A percentile compares a stretch with the other conserved stretches of the same genome.
Conservation (phyloP, 208 protist species). For the Herpetomonas tarakana region DNA sequence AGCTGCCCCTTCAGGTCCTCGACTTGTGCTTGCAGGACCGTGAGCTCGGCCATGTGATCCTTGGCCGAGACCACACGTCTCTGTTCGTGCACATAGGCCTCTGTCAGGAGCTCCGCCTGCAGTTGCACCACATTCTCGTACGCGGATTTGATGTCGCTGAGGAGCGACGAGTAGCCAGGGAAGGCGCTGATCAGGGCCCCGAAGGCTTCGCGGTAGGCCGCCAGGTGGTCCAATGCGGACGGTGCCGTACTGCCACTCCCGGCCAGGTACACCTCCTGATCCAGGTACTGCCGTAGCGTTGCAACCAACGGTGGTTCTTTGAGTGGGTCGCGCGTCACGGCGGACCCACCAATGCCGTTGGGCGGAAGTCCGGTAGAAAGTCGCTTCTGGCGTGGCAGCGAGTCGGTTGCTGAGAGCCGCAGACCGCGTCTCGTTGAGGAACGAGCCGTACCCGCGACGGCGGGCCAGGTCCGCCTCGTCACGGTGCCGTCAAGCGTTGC, state of each 20-base stretch:
- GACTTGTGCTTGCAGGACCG: constrained; percentile 34
- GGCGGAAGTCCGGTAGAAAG: no score
- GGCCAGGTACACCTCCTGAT: constrained; percentile 29
- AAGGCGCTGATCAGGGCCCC: constrained; percentile 60
- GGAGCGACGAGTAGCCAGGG: constrained; percentile 55
- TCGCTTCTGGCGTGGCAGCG: no score
- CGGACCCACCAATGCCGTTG: constrained; percentile 1
- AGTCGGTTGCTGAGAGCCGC: no score
- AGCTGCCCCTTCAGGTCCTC: constrained; percentile 30
- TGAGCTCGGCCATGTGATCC: constrained; percentile 19
- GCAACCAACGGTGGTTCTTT: constrained; percentile 19
- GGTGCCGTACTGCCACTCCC: constrained; percentile 9
- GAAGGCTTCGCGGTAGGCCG: constrained; percentile 77
- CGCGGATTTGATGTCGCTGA: constrained; percentile 66
- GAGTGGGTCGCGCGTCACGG: constrained; percentile 8
- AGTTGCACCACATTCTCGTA: constrained; percentile 83
- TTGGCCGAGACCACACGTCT: constrained; percentile 16
- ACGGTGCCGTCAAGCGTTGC: background rate
- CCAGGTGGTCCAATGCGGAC: constrained; percentile 43
- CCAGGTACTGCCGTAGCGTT: constrained; percentile 38
- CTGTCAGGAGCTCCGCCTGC: constrained; percentile 61
- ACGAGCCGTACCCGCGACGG: no score
- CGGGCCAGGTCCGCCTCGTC: background rate
- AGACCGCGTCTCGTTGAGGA: no score
- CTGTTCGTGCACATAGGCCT: constrained; percentile 28